Evolutionary conservation across 345 rosid species (phyloP).

Genomic region (Iberis pinnata): DNA sequence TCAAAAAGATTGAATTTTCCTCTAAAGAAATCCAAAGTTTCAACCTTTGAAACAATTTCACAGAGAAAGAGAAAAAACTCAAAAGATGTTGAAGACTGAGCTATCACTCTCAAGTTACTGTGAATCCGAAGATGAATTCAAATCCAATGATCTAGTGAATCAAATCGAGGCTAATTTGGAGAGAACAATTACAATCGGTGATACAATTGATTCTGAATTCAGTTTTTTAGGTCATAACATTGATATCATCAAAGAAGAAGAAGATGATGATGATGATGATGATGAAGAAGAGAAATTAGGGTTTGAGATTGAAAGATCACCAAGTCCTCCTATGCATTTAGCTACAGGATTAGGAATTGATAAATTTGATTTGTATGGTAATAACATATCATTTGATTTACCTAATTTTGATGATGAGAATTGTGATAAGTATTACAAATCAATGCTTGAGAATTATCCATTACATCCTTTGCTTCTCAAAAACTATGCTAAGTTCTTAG

Average conservation of each 20-base stretch:
- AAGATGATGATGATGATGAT: constrained; percentile 16
- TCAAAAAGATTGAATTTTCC: background rate
- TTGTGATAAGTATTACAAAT: constrained; percentile 45
- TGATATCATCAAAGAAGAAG: constrained; percentile 14
- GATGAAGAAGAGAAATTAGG: constrained; percentile 17
- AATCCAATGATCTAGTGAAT: constrained; percentile 8
- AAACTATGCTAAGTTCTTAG: constrained; percentile 65
- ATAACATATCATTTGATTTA: constrained; percentile 28
- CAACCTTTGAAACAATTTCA: constrained; percentile 9
- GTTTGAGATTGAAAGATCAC: constrained; percentile 35
- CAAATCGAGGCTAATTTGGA: constrained; percentile 21
- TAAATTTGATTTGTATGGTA: constrained; percentile 28
- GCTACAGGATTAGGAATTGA: constrained; percentile 62
- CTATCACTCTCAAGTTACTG: constrained; percentile 51
- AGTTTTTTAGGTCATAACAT: constrained; percentile 32
- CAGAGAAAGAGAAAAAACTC: constrained; percentile 1
- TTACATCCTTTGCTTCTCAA: constrained; percentile 61
- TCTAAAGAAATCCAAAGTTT: background rate
- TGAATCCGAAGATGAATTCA: constrained; percentile 27
- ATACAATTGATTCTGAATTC: constrained; percentile 42
- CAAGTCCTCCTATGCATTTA: constrained; percentile 61
- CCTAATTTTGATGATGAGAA: constrained; percentile 35
- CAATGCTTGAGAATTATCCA: constrained; percentile 62
- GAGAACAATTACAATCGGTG: constrained; percentile 47
- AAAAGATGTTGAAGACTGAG: constrained; percentile 44